Evolutionary conservation across 2,329 filamentous ascomycete genomes (phyloP), one percentile per base, ranked within the genome.

Genomic region (Coniochaeta sp.): DNA sequence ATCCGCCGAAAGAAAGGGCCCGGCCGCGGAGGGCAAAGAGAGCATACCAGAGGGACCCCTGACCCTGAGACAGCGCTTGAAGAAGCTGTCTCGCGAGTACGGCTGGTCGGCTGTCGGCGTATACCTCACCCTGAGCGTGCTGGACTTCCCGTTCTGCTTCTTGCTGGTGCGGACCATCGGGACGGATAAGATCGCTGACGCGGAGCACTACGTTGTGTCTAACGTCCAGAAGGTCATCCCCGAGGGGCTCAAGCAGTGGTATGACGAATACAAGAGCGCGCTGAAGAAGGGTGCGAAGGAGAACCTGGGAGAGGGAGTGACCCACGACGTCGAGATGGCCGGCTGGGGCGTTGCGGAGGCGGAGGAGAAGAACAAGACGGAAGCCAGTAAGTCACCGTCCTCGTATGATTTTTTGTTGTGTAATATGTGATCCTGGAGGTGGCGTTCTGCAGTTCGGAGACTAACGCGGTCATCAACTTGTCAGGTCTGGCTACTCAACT

Each of bases 91-190:
- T 3, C 84, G 86, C 57, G 92, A 97, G 68, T 99, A 99, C 68
- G 94, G 94, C 35, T 97, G 91, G 90, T 81, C 88, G 3, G 91
- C 91, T 1, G 70, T 96, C 5, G 92, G 91, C n/a, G 89, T 99
- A 13, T 99, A 99, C 68, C 69, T 96, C 10, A 77, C 76, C 1
- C 72, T 99, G 51, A 91, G 88, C 38, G 86, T 88, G 32, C 72
- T 96, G 49, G 94, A 99, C 70, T 95, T 97, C 58, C 94, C 94
- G 0, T 89, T 97, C 65, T 97, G 92, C 71, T 99, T 96, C 72
- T 71, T 95, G 51, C 82, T 94, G 9, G 94, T 99, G 46, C 81
- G 86, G 52, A 73, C 84, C 50, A 78, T 96, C 2, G 94, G 94
- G 14, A 88, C 89, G 0, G 94, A 99, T 24, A 81, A 81, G 51